These are phyloP conservation scores for Irpex rosettiformis DNA, from an alignment of 1,284 basidiomycete genomes.

Conservation along the genomic window DNA sequence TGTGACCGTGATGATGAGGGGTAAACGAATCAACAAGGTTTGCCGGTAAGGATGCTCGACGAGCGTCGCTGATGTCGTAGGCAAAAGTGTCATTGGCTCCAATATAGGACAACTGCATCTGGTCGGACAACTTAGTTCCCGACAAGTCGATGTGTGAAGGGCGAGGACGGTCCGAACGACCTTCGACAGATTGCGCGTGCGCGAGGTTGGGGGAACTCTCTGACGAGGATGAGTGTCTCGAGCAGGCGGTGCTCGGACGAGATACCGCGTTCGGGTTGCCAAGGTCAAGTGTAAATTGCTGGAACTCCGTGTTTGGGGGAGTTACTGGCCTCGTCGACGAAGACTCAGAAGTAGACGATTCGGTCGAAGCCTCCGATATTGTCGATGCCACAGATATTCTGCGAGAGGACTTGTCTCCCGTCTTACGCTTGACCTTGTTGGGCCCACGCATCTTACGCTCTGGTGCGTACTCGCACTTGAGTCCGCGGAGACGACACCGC, in stretches of 20 bases:
- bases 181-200: neutral
- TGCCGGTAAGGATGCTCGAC: constrained; percentile 22
- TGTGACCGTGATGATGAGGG: constrained; percentile 13
- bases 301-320: neutral
- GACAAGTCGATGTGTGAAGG: constrained; percentile 11
- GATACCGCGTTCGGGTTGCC: neutral
- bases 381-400: constrained; percentile 17
- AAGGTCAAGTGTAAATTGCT: neutral
- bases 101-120: neutral
- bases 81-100: constrained; percentile 1
- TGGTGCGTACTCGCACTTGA: constrained; percentile 44
- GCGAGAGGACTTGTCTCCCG: constrained; percentile 10
- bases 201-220: neutral
- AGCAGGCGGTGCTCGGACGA: neutral
- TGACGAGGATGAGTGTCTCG: constrained; percentile 2
- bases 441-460: constrained; percentile 61
- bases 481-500: constrained; percentile 33
- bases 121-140: constrained; percentile 8
- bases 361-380: neutral
- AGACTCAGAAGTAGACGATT: constrained; percentile 20
- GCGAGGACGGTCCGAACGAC: neutral
- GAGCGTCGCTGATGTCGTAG: constrained; percentile 6
- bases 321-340: constrained; percentile 1
- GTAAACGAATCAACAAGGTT: constrained; percentile 23
- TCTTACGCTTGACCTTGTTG: constrained; percentile 44